phyloP scores from a whole-genome alignment of 441 rosid genomes.

The Croton setiger region DNA sequence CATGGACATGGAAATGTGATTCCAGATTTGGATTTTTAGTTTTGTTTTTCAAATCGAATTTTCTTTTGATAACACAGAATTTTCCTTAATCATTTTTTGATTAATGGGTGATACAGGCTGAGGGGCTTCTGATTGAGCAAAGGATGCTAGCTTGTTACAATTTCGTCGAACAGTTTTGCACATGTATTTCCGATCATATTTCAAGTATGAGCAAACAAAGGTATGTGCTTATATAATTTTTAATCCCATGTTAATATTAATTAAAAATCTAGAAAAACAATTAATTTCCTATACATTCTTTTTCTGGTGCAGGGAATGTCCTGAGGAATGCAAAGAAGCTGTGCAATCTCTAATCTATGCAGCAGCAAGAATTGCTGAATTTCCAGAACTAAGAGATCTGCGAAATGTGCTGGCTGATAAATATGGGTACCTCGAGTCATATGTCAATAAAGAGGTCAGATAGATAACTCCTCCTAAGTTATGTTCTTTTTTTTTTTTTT shows the following conservation, averaged over 20 bases:
- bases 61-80: too few species aligned
- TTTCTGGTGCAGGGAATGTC: conserved; percentile 57
- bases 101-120: conserved; percentile 47
- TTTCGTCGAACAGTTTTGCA: conserved; percentile 47
- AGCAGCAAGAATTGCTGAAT: conserved; percentile 80
- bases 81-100: too few species aligned
- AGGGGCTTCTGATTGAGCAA: conserved; percentile 65
- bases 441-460: conserved; percentile 53
- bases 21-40: background rate
- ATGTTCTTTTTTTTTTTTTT: background rate
- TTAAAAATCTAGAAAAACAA: too few species aligned
- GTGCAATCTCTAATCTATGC: conserved; percentile 67
- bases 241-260: background rate
- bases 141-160: conserved; percentile 49
- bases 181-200: conserved; percentile 41
- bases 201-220: conserved; percentile 54
- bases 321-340: conserved; percentile 74
- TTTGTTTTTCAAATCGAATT: too few species aligned
- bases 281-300: background rate
- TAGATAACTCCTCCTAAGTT: background rate
- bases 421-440: conserved; percentile 53
- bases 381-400: conserved; percentile 79
- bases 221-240: conserved; percentile 29
- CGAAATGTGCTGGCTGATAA: conserved; percentile 50
- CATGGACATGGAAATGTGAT: background rate